Conservation (phyloP, 768 basidiomycete genomes). For the Filobasidium floriforme region DNA sequence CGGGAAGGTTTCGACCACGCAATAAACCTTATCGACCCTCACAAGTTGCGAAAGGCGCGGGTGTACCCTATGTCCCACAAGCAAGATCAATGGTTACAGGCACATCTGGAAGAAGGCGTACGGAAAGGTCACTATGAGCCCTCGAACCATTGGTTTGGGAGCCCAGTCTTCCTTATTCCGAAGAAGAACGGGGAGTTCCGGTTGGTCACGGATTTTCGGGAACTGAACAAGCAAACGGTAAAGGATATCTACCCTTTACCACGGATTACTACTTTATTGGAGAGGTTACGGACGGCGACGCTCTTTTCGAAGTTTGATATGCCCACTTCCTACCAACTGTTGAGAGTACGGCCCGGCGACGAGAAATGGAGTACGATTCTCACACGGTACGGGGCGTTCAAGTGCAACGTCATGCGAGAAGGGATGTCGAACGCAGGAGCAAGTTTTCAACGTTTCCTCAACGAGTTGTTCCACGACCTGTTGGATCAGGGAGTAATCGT, state of each 20-base stretch:
- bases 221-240: constrained; percentile 24
- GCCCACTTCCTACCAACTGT: constrained; percentile 47
- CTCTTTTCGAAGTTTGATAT: constrained; percentile 43
- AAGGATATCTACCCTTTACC: constrained; percentile 33
- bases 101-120: not conserved
- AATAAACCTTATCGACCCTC: not conserved
- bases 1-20: not conserved
- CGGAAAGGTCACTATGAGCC: not conserved
- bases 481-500: constrained; percentile 44
- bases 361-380: constrained; percentile 49
- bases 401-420: constrained; percentile 49
- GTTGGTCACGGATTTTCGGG: constrained; percentile 30
- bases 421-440: constrained; percentile 42
- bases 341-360: constrained; percentile 47
- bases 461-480: constrained; percentile 46
- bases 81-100: not conserved
- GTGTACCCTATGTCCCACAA: not conserved
- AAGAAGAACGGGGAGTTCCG: not conserved
- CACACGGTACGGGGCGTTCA: constrained; percentile 47
- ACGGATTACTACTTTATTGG: constrained; percentile 29
- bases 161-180: not conserved
- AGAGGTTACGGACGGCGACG: constrained; percentile 23
- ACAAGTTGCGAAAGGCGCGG: not conserved
- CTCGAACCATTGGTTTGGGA: not conserved
- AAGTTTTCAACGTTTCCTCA: constrained; percentile 49